phyloP scores from a whole-genome alignment of 2,329 filamentous ascomycete genomes.

The Biscogniauxia sp. region DNA sequence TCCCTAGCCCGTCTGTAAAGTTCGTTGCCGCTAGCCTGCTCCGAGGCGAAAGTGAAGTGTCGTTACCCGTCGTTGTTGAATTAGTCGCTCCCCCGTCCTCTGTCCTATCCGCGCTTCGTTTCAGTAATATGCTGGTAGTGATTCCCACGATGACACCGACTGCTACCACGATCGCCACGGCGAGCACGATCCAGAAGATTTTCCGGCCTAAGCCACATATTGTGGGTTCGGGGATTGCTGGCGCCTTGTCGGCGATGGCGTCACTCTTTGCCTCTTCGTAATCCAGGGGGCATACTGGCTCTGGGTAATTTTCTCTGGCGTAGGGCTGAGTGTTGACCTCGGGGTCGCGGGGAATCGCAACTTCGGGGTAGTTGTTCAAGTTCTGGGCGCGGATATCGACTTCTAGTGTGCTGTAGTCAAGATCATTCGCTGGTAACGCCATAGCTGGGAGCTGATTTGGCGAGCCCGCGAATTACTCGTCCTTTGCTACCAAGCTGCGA shows the following conservation, averaged over 20 bases:
- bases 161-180: conserved; percentile 6
- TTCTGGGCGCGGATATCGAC: conserved; percentile 1
- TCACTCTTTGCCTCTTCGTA: neutral
- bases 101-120: neutral
- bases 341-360: neutral
- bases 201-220: conserved; percentile 16
- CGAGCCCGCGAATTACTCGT: neutral
- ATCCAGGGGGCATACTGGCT: neutral
- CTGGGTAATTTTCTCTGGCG: neutral
- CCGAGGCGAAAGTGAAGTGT: too few relatives aligned
- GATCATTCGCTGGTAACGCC: neutral
- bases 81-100: neutral
- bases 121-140: conserved; percentile 6
- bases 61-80: conserved; percentile 11
- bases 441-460: neutral
- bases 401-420: conserved; percentile 1
- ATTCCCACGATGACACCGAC: conserved; percentile 15
- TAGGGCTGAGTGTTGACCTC: neutral
- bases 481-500: neutral
- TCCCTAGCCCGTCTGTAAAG: conserved; percentile 26
- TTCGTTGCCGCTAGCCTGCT: conserved; percentile 24
- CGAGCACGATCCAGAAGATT: conserved; percentile 17
- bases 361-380: conserved; percentile 2
- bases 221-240: conserved; percentile 1
- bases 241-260: neutral